phyloP scores from a whole-genome alignment of 1,139 yeast genomes.

The Meyerozyma athensensis region DNA sequence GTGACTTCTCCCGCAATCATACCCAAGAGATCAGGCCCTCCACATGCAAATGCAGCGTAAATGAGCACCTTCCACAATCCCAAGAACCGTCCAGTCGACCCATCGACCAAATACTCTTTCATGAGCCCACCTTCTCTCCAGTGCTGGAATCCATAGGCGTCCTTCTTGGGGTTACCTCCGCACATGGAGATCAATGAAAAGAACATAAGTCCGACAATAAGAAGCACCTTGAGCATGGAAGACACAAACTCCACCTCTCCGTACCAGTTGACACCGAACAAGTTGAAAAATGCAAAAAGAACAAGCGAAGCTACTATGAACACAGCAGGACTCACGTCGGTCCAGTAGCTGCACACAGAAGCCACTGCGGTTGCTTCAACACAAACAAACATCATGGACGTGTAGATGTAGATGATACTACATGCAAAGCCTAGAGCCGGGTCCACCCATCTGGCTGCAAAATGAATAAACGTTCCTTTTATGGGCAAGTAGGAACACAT shows the following conservation, averaged over 20 bases:
- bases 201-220: slow-evolving; percentile 37
- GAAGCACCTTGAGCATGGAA: slow-evolving; percentile 33
- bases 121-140: slow-evolving; percentile 32
- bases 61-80: slow-evolving; percentile 33
- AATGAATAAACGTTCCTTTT: slow-evolving; percentile 35
- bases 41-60: slow-evolving; percentile 39
- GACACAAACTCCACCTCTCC: slow-evolving; percentile 38
- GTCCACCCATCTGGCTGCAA: slow-evolving; percentile 34
- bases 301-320: slow-evolving; percentile 31
- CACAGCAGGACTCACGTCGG: slow-evolving; percentile 34
- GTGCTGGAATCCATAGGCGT: slow-evolving; percentile 37
- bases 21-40: slow-evolving; percentile 39
- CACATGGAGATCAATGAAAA: slow-evolving; percentile 37
- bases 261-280: slow-evolving; percentile 34
- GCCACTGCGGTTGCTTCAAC: slow-evolving; percentile 35
- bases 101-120: slow-evolving; percentile 26
- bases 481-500: slow-evolving; percentile 39
- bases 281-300: slow-evolving; percentile 25
- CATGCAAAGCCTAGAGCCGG: slow-evolving; percentile 39
- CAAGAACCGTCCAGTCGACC: slow-evolving; percentile 32
- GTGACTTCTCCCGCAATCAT: slow-evolving; percentile 31
- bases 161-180: slow-evolving; percentile 33
- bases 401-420: slow-evolving; percentile 32
- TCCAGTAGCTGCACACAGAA: slow-evolving; percentile 34
- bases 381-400: slow-evolving; percentile 35